Base-by-base conservation (phyloP, 1,284 basidiomycete species). In the Ganoderma boninense region DNA sequence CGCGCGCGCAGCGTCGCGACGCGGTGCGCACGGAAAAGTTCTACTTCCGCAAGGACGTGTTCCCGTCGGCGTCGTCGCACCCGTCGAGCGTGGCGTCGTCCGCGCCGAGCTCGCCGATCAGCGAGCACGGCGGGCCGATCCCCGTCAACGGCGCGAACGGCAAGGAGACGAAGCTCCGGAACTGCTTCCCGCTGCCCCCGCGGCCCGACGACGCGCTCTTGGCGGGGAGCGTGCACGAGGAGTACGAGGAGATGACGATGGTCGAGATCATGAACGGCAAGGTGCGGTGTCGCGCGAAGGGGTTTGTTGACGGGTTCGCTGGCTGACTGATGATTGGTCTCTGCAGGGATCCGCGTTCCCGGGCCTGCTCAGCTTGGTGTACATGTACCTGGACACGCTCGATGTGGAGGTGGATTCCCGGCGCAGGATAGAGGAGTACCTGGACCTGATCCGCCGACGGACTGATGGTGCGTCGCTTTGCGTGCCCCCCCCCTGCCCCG, bases 211-310 rank as follows among this genome's bases (percentile, higher is more conserved):
- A 85, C 62, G 89, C 84, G 29, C 73, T 82, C 42, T 68, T 75
- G 11, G 78, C 83, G 29, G 81, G 80, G 56, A 85, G 87, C 13
- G 82, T 95, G n/a, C 88, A 94, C 70, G 89, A 95, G 6, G 96
- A 99, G 80, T 96, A 96, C 74, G 94, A 91, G 73, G 95, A 97
- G 79, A 97, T 97, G 92, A 90, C 94, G 0, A 87, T 99, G 80
- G 86, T 96, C 75, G 96, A 99, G 83, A 94, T 99, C 61, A 94
- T 99, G 83, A 96, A 95, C 78, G 98, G 98, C 23, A 95, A 94
- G 87, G 94, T 92, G 63, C 49, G 60, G n/a, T n/a, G n/a, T n/a
- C n/a, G n/a, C n/a, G n/a, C n/a, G n/a, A n/a, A n/a, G n/a, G n/a
- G n/a, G n/a, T n/a, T n/a, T n/a, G n/a, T n/a, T n/a, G n/a, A n/a